Conservation (phyloP, 2,329 filamentous ascomycete species). For the Drechslerella coelobrocha region DNA sequence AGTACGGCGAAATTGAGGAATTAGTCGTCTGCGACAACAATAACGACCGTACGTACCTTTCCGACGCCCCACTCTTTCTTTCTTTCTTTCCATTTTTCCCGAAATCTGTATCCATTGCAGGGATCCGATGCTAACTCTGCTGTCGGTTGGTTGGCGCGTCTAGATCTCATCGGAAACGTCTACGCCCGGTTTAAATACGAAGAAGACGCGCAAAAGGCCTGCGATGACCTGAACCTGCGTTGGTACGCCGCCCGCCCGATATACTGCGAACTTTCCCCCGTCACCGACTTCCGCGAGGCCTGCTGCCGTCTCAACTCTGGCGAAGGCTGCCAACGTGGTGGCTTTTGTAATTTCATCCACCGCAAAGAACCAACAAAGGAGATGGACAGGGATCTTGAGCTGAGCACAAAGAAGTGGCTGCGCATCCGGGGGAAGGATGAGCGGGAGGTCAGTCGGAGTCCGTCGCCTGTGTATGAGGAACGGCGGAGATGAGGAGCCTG, state of each 20-base stretch:
- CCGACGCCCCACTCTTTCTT: slow-evolving; percentile 13
- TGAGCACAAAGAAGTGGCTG: slow-evolving; percentile 96
- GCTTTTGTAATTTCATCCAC: slow-evolving; percentile 99
- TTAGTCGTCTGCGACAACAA: slow-evolving; percentile 99
- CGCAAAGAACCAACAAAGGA: slow-evolving; percentile 91
- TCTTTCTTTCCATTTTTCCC: neutral
- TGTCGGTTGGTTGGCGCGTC: neutral
- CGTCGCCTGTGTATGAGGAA: slow-evolving; percentile 32
- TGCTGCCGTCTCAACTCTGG: slow-evolving; percentile 94
- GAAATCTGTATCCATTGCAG: no score
- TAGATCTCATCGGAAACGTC: slow-evolving; percentile 96
- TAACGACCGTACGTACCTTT: slow-evolving; percentile 77
- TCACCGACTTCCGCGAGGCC: slow-evolving; percentile 97
- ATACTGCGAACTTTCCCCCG: slow-evolving; percentile 95
- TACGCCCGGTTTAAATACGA: slow-evolving; percentile 99
- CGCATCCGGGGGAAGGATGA: slow-evolving; percentile 82
- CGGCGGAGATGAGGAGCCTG: slow-evolving; percentile 1
- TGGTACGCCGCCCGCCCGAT: slow-evolving; percentile 98
- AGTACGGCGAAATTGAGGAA: slow-evolving; percentile 96
- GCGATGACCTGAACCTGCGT: slow-evolving; percentile 88
- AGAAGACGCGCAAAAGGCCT: slow-evolving; percentile 89
- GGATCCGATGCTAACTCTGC: no score
- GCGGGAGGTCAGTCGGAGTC: slow-evolving; percentile 68
- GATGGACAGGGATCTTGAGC: slow-evolving; percentile 82
- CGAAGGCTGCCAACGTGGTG: slow-evolving; percentile 92